These are phyloP conservation scores for Ceratocystis eucalypticola DNA, from an alignment of 2,329 filamentous ascomycete genomes.

Conservation along the genomic window DNA sequence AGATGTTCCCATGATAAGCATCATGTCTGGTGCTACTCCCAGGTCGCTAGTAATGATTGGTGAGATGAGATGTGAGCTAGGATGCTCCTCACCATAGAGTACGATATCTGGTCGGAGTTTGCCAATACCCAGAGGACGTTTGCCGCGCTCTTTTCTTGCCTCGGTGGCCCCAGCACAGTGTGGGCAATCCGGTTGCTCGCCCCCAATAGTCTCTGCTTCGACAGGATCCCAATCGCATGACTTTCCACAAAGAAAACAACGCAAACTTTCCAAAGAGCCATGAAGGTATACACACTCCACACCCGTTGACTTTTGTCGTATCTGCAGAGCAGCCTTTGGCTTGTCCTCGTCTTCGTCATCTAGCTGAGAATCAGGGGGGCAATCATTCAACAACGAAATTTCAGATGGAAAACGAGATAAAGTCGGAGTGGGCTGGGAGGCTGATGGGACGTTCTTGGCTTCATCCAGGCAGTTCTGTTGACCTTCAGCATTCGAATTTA, in stretches of 20 bases:
- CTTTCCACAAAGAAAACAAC: constrained; percentile 49
- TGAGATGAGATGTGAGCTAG: constrained; percentile 52
- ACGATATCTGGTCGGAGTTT: constrained; percentile 60
- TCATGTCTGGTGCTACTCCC: constrained; percentile 47
- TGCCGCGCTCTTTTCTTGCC: constrained; percentile 49
- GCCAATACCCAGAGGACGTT: constrained; percentile 52
- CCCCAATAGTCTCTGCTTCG: constrained; percentile 44
- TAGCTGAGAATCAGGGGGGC: background rate
- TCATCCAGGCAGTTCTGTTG: constrained; percentile 3
- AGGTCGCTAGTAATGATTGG: constrained; percentile 56
- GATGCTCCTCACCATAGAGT: constrained; percentile 61
- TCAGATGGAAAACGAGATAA: constrained; percentile 11
- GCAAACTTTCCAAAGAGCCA: constrained; percentile 50
- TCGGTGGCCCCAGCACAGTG: constrained; percentile 50
- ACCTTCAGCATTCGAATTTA: constrained; percentile 1
- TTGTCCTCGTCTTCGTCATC: constrained; percentile 12
- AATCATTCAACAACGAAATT: background rate
- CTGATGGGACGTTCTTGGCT: background rate
- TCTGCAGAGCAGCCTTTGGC: background rate
- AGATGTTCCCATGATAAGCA: constrained; percentile 59
- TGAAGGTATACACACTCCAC: constrained; percentile 59
- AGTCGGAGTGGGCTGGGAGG: constrained; percentile 12
- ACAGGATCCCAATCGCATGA: constrained; percentile 47
- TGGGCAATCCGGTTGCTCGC: constrained; percentile 53
- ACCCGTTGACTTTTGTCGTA: constrained; percentile 26